These are phyloP conservation scores for Ophiocordyceps australis DNA, from an alignment of 2,329 filamentous ascomycete genomes.

Conservation along the genomic window DNA sequence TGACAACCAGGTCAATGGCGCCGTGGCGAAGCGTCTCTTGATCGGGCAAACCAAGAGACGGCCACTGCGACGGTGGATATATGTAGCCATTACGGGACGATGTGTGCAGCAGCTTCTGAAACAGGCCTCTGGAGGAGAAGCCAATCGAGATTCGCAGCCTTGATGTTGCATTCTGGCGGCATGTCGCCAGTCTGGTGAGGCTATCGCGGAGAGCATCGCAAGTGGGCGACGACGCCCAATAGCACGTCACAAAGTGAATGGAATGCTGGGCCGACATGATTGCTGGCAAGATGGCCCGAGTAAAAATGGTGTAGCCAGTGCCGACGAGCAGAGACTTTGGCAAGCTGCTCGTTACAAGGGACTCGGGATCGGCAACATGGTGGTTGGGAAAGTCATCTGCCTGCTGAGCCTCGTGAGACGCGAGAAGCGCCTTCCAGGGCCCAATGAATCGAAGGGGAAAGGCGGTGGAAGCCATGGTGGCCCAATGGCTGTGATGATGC, in stretches of 20 bases:
- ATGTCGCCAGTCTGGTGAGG: slow-evolving; percentile 38
- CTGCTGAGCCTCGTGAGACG: slow-evolving; percentile 14
- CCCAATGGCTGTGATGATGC: too few relatives aligned
- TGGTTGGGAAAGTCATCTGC: slow-evolving; percentile 28
- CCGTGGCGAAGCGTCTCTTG: slow-evolving; percentile 28
- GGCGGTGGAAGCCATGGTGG: too few relatives aligned
- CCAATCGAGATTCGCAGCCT: slow-evolving; percentile 49
- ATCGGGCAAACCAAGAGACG: slow-evolving; percentile 43
- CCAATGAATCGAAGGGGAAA: slow-evolving; percentile 19
- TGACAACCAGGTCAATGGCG: slow-evolving; percentile 51
- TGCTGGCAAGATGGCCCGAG: slow-evolving; percentile 37
- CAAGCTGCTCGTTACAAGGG: slow-evolving; percentile 27
- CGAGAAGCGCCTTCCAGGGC: slow-evolving; percentile 17
- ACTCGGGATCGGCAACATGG: slow-evolving; percentile 20
- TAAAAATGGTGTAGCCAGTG: slow-evolving; percentile 38
- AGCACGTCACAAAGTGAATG: slow-evolving; percentile 64
- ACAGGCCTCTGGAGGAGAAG: slow-evolving; percentile 54
- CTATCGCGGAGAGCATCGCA: slow-evolving; percentile 36
- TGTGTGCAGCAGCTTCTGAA: slow-evolving; percentile 61
- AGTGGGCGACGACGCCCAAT: slow-evolving; percentile 54
- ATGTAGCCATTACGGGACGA: slow-evolving; percentile 40
- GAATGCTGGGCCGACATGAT: slow-evolving; percentile 42
- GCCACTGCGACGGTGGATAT: slow-evolving; percentile 44
- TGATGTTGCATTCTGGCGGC: slow-evolving; percentile 8
- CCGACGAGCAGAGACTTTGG: slow-evolving; percentile 33